Base-by-base conservation (phyloP, 257 asterid species). In the Petrea volubilis region DNA sequence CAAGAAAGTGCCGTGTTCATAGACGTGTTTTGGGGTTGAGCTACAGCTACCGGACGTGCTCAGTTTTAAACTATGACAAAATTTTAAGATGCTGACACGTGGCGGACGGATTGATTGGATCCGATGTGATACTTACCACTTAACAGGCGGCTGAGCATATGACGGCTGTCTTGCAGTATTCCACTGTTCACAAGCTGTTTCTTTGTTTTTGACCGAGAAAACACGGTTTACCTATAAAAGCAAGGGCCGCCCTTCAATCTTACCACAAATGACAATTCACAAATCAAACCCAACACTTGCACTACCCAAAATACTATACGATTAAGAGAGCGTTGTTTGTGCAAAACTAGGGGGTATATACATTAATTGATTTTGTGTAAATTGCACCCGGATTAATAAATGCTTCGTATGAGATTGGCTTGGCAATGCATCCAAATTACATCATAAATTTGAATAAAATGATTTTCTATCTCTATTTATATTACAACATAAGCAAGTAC, bases 121-220 rank as follows among this genome's bases (percentile, higher is more conserved):
- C 65, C 2, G 41, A n/a, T 6, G 24, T 2, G 67, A 29, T n/a
- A n/a, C n/a, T n/a, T n/a, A n/a, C n/a, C n/a, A n/a, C 86, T 33
- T 46, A 53, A 61, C 63, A 53, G 82, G 85, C 72, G 88, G 89
- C 81, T 44, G 69, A 34, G 41, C 5, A 60, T 15, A 36, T 47
- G 65, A 60, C 77, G 75, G 77, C 71, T 71, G 72, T 31, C 1
- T 34, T 11, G 0, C 43, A 7, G 55, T 21, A 69, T 46, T 15
- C n/a, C 58, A 61, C 51, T 12, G 13, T 41, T 60, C 74, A 47
- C 71, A 69, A 61, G 70, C 69, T 58, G 20, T 8, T 8, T 18
- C 40, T 17, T 15, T 25, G 44, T 17, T 51, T 41, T 60, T 17
- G 23, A 3, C 17, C 51, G 57, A 41, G 33, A 2, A 70, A 41